These are phyloP conservation scores for Fagus crenata DNA, from an alignment of 306 rosid genomes.

Conservation along the genomic window DNA sequence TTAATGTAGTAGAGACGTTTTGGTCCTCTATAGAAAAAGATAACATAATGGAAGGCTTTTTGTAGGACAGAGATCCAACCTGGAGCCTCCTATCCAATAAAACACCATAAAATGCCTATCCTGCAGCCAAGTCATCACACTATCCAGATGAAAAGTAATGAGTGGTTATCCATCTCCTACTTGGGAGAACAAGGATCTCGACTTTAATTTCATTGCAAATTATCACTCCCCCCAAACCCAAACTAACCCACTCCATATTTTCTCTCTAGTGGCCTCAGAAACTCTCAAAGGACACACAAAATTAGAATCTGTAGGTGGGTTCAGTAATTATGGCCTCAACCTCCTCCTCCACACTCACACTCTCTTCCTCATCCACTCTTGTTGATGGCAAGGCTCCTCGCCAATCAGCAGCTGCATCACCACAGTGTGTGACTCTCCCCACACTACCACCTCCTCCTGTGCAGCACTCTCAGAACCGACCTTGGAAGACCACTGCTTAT, in stretches of 20 bases:
- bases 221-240: constrained; percentile 34
- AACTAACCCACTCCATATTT: constrained; percentile 25
- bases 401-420: constrained; percentile 50
- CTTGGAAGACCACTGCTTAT: constrained; percentile 59
- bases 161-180: constrained; percentile 50
- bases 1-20: background rate
- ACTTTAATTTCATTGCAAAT: constrained; percentile 32
- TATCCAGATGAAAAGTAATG: constrained; percentile 52
- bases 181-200: constrained; percentile 36
- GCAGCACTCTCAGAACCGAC: constrained; percentile 50
- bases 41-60: constrained; percentile 7
- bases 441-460: constrained; percentile 56
- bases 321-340: constrained; percentile 64
- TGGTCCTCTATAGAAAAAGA: background rate
- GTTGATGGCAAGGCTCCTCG: constrained; percentile 62
- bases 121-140: constrained; percentile 52
- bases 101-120: constrained; percentile 59
- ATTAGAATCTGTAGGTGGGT: constrained; percentile 16
- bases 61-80: constrained; percentile 10
- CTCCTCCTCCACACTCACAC: constrained; percentile 61
- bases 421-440: constrained; percentile 76
- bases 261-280: constrained; percentile 26
- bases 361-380: constrained; percentile 68
- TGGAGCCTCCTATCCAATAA: constrained; percentile 44
- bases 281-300: constrained; percentile 28